These are phyloP conservation scores for Magnaporthiopsis incrustans DNA, from an alignment of 2,329 filamentous ascomycete genomes.

Conservation along the genomic window DNA sequence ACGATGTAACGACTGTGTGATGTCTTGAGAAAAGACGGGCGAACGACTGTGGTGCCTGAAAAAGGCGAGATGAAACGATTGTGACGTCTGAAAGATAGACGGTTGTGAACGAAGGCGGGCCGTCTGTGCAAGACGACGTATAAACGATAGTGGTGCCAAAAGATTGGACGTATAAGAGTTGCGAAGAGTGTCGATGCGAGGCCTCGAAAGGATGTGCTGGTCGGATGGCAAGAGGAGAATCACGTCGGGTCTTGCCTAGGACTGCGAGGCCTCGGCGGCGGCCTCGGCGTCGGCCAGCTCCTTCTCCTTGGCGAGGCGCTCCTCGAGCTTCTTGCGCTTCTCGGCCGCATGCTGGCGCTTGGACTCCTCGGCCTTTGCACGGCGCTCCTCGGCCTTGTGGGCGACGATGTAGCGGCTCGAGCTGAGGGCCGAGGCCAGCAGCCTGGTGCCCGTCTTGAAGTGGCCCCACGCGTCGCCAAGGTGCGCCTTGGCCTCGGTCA, in stretches of 20 bases:
- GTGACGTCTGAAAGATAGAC: too few relatives aligned
- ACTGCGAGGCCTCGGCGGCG: constrained; percentile 2
- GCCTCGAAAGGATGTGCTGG: not conserved
- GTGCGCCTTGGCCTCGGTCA: constrained; percentile 30
- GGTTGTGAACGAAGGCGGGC: not conserved
- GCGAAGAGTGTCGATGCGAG: too few relatives aligned
- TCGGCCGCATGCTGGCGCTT: constrained; percentile 1
- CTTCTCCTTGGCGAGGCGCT: constrained; percentile 8
- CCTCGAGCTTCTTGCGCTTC: constrained; percentile 9
- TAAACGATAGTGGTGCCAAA: not conserved
- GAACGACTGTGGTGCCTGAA: not conserved
- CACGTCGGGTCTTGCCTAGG: not conserved
- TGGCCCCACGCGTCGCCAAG: constrained; percentile 28
- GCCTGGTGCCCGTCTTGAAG: constrained; percentile 16
- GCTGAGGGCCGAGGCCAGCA: constrained; percentile 3
- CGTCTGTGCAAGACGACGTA: too few relatives aligned
- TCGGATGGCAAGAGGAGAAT: not conserved
- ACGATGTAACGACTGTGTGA: not conserved
- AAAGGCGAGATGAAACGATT: not conserved
- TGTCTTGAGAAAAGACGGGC: not conserved
- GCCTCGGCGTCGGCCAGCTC: constrained; percentile 1
- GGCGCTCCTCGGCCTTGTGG: constrained; percentile 6
- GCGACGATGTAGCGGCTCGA: constrained; percentile 5
- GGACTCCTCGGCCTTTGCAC: constrained; percentile 3
- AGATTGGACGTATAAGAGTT: not conserved